These are phyloP conservation scores for Myxozyma sirexii DNA, from an alignment of 805 yeast species.

Conservation along the genomic window DNA sequence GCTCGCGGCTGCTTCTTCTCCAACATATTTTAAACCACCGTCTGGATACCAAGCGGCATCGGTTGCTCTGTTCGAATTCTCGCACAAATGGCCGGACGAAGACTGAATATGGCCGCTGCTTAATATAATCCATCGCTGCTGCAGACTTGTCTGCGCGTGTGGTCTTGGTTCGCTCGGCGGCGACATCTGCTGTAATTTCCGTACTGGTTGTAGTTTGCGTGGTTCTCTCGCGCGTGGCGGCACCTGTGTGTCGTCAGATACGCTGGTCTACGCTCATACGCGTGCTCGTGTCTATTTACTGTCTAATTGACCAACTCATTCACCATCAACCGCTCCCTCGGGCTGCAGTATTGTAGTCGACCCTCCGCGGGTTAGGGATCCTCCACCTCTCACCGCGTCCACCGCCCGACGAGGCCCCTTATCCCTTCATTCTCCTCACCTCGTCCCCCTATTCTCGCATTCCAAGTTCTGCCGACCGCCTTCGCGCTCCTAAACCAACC, in stretches of 20 bases:
- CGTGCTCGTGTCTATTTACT: too few relatives aligned
- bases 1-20: too few relatives aligned
- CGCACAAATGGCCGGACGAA: constrained; percentile 36
- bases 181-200: constrained; percentile 13
- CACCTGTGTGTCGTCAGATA: too few relatives aligned
- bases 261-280: too few relatives aligned
- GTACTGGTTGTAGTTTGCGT: too few relatives aligned
- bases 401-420: neutral
- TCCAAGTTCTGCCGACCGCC: neutral
- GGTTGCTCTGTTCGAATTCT: constrained; percentile 24
- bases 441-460: neutral
- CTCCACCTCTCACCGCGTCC: neutral
- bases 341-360: too few relatives aligned
- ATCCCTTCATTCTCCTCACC: neutral
- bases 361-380: neutral
- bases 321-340: too few relatives aligned
- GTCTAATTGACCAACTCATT: too few relatives aligned
- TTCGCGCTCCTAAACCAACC: neutral
- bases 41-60: constrained; percentile 35
- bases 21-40: constrained; percentile 20
- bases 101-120: constrained; percentile 21
- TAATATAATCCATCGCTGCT: constrained; percentile 26
- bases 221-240: too few relatives aligned
- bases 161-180: constrained; percentile 34
- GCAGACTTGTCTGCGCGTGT: constrained; percentile 4